These are phyloP conservation scores for Ramularia collo-cygni DNA, from an alignment of 2,329 filamentous ascomycete genomes.

Conservation along the genomic window DNA sequence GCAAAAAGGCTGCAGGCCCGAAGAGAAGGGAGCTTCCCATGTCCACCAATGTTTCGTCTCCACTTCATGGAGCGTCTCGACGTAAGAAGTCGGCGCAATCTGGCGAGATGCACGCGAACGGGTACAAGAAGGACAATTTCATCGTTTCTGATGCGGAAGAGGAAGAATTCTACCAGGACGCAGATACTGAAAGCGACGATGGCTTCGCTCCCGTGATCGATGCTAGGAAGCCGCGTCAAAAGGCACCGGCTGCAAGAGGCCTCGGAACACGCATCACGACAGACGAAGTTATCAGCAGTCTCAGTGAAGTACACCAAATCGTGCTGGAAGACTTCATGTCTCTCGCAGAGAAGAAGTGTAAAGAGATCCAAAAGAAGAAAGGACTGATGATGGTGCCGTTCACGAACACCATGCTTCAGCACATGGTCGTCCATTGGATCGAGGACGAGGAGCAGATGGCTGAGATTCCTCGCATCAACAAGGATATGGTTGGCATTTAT, in stretches of 20 bases:
- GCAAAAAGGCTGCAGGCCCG: conserved; percentile 29
- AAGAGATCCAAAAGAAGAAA: conserved; percentile 54
- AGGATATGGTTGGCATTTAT: conserved; percentile 54
- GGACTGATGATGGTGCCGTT: conserved; percentile 55
- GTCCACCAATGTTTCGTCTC: conserved; percentile 63
- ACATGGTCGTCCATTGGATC: conserved; percentile 68
- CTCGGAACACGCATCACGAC: conserved; percentile 54
- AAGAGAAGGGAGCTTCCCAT: conserved; percentile 44
- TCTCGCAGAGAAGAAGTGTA: conserved; percentile 54
- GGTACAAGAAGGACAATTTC: conserved; percentile 32
- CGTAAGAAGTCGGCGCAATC: conserved; percentile 27
- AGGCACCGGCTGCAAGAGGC: conserved; percentile 26
- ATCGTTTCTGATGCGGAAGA: conserved; percentile 30
- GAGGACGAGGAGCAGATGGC: conserved; percentile 55
- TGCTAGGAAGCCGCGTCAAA: conserved; percentile 34
- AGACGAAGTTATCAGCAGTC: conserved; percentile 46
- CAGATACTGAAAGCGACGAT: conserved; percentile 37
- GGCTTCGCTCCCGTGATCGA: conserved; percentile 41
- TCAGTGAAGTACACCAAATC: conserved; percentile 56
- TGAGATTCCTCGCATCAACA: conserved; percentile 56
- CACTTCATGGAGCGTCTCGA: conserved; percentile 44
- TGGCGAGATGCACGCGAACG: conserved; percentile 26
- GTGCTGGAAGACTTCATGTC: conserved; percentile 60
- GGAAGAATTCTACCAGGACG: conserved; percentile 25
- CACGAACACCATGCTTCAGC: conserved; percentile 60